These are phyloP conservation scores for Pterocarpus santalinus DNA, from an alignment of 306 rosid species.

Conservation along the genomic window DNA sequence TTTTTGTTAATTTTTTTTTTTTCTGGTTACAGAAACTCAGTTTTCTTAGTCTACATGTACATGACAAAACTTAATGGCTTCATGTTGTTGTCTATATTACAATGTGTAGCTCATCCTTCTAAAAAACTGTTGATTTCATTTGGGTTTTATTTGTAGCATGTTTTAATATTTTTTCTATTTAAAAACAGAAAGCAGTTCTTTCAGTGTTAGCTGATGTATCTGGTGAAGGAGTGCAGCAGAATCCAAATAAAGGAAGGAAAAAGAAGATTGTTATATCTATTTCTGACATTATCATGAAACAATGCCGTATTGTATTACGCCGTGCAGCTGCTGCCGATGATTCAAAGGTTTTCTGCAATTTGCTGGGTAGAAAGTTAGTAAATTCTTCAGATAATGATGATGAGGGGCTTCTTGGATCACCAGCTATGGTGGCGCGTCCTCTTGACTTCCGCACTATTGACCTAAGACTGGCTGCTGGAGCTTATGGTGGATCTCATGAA, in stretches of 20 bases:
- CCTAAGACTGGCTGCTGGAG: conserved; percentile 89
- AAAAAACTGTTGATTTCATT: conserved; percentile 4
- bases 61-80: neutral
- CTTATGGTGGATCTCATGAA: conserved; percentile 87
- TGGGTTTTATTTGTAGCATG: conserved; percentile 23
- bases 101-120: conserved; percentile 37
- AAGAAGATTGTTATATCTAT: conserved; percentile 66
- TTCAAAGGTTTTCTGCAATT: conserved; percentile 89
- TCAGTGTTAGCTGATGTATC: conserved; percentile 72
- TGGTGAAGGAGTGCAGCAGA: conserved; percentile 62
- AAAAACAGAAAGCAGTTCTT: conserved; percentile 95
- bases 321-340: conserved; percentile 91
- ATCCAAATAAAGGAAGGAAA: conserved; percentile 68
- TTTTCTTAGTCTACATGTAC: conserved; percentile 10
- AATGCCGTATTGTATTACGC: conserved; percentile 91
- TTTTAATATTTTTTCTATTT: conserved; percentile 50
- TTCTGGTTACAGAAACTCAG: neutral
- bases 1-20: neutral
- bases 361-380: conserved; percentile 87
- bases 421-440: conserved; percentile 95
- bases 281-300: conserved; percentile 86
- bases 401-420: conserved; percentile 96
- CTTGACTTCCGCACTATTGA: conserved; percentile 97
- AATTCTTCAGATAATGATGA: conserved; percentile 95
- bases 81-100: conserved; percentile 31